phyloP scores from a whole-genome alignment of 2,329 filamentous ascomycete genomes.

The Trichoderma aggressivum region DNA sequence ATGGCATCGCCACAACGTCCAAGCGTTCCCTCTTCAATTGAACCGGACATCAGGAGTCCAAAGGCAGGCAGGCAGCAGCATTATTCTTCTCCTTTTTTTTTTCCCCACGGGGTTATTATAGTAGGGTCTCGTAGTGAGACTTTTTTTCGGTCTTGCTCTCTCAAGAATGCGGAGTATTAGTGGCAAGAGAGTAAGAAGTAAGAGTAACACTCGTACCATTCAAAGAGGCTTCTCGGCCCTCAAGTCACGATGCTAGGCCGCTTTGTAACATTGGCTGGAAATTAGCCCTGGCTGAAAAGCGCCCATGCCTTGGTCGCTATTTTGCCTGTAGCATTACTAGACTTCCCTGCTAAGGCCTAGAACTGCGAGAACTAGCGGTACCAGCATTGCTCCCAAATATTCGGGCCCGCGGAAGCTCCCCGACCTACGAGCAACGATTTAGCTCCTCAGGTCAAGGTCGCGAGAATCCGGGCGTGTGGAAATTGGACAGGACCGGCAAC shows the following conservation, averaged over 20 bases:
- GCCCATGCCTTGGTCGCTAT: neutral
- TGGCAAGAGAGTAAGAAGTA: neutral
- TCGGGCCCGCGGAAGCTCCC: conserved; percentile 17
- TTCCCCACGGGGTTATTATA: conserved; percentile 8
- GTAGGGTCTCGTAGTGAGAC: neutral
- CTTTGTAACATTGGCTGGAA: neutral
- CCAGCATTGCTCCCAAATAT: neutral
- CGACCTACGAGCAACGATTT: conserved; percentile 2
- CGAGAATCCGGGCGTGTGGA: conserved; percentile 15
- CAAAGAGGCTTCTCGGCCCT: neutral
- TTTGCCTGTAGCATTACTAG: neutral
- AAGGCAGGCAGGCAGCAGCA: conserved; percentile 10
- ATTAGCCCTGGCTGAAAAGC: neutral
- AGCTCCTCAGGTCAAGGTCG: neutral
- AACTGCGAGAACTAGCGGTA: neutral
- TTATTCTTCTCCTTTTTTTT: conserved; percentile 5
- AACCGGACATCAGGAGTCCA: neutral
- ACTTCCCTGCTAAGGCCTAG: neutral
- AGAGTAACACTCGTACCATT: neutral
- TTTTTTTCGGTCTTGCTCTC: neutral
- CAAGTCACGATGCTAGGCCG: neutral
- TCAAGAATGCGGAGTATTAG: neutral
- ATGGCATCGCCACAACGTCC: conserved; percentile 5
- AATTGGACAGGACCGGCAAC: conserved; percentile 15
- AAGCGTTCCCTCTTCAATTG: neutral